Base-by-base conservation (phyloP, 2,329 filamentous ascomycete genomes). In the Pseudogymnoascus sp. region DNA sequence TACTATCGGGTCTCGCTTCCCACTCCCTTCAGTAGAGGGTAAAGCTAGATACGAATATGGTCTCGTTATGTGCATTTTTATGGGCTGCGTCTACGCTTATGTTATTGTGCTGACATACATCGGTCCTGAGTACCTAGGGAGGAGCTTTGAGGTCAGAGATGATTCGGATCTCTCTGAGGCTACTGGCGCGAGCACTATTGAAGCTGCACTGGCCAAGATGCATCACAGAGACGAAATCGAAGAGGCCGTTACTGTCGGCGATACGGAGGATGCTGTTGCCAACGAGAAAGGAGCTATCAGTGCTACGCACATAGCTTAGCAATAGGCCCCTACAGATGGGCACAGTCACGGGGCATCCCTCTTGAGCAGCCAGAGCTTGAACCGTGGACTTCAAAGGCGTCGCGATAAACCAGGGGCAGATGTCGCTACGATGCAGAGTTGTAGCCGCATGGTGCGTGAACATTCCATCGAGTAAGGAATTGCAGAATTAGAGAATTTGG, bases 1-100 rank as follows among this genome's bases (percentile, higher is more conserved):
- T 64, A 88, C 87, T 11, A 81, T 92, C 60, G 81, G 89, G 1
- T 88, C 91, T 69, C 81, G 77, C 83, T 95, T 91, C 73, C 90
- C 90, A 0, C 80, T 96, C 2, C 79, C 86, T 0, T 77, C 83
- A 0, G 82, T 80, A 1, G 73, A 79, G 16, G 72, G 75, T 0
- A 80, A 77, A 0, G 73, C 75, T 49, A 79, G 88, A 2, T 91
- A 89, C 73, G 78, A 90, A 64, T 96, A 96, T 68, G 91, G 90
- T 40, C 87, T 87, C 68, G 91, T 96, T 7, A 93, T 96, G 66
- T 90, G 88, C 71, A 93, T 95, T 70, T 96, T 96, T 75, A 92
- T 96, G 89, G 92, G 82, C 0, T 91, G 88, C 68, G 91, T 96
- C 1, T 96, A 83, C 68, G 81, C 71, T 28, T 87, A 85, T 65